Base-by-base conservation (phyloP, 176 grass and related monocot species). In the Oryza longistaminata region DNA sequence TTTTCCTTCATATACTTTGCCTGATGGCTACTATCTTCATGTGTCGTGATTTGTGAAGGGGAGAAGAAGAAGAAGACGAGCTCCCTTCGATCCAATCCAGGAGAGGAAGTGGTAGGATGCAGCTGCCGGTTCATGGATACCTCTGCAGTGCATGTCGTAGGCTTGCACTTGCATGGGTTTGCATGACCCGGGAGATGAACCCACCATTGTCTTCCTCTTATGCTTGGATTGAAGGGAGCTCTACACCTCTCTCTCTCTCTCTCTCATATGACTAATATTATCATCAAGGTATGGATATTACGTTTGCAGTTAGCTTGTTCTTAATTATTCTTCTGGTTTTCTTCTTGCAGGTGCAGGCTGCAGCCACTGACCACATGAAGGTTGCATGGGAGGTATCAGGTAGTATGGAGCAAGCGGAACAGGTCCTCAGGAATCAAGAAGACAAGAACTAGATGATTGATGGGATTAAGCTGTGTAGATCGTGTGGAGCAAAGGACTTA, bases 171-270 rank as follows among this genome's bases (percentile, higher is more conserved):
- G 85, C 40, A 95, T 75, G 74, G 93, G 85, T 95, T 84, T 81
- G 86, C 88, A 89, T 95, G 93, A 87, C 73, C 88, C 70, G 76
- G 91, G 91, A 95, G 93, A 92, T 79, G 91, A 90, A 66, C 73
- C 90, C 79, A 77, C 83, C 89, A 86, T 2, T 76, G 66, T 73
- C 93, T 87, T 91, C 78, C 89, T 83, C 84, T 95, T 80, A 73
- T 89, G 83, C 83, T 95, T 95, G 93, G 91, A 95, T 93, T 95
- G 93, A 95, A 95, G 93, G 93, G 93, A 93, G 90, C 90, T 95
- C 93, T 74, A n/a, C 6, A 21, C 21, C 90, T 84, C 87, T 87
- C 90, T 83, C 87, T 76, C 2, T 76, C 2, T 7, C 24, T 52
- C 33, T 55, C 5, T 62, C 7, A 35, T 35, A 43, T 43, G 42